phyloP scores from a whole-genome alignment of 176 grass and related monocot genomes.

The Tillandsia fasciculata region DNA sequence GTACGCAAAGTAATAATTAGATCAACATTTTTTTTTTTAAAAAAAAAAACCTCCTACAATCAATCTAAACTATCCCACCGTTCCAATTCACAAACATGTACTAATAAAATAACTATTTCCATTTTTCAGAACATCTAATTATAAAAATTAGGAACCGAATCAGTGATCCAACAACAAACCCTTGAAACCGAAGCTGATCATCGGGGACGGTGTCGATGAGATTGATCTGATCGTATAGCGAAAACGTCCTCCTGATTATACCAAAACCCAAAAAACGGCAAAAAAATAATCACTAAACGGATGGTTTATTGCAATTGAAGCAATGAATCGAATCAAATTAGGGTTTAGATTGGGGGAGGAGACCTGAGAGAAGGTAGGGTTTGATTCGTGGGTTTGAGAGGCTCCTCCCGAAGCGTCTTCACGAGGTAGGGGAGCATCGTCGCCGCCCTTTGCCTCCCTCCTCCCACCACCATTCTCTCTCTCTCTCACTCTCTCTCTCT shows the following conservation, averaged over 20 bases:
- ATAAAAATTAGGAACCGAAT: no score
- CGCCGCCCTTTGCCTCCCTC: conserved; percentile 48
- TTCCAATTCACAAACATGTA: no score
- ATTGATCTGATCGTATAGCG: conserved; percentile 98
- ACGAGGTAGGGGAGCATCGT: conserved; percentile 59
- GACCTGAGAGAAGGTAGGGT: conserved; percentile 73
- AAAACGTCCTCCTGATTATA: conserved; percentile 69
- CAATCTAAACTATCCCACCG: no score
- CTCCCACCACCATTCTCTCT: conserved; percentile 27
- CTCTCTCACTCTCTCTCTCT: conserved; percentile 11
- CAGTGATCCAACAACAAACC: conserved; percentile 14
- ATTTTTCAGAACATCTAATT: no score
- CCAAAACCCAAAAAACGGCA: neutral
- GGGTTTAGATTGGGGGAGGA: conserved; percentile 1
- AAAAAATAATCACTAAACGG: neutral
- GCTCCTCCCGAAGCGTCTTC: conserved; percentile 51
- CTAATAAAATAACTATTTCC: no score
- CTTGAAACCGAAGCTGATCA: conserved; percentile 74
- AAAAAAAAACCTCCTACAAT: no score
- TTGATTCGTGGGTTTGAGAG: conserved; percentile 31
- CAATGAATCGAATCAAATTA: neutral
- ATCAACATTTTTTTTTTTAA: no score
- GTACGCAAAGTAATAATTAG: no score
- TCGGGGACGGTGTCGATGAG: conserved; percentile 86
- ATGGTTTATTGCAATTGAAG: conserved; percentile 9